Percentiles rank a stretch among this genome's conserved stretches.
These are phyloP conservation scores for Salix caprea DNA, from an alignment of 345 rosid genomes.

Conservation along the genomic window DNA sequence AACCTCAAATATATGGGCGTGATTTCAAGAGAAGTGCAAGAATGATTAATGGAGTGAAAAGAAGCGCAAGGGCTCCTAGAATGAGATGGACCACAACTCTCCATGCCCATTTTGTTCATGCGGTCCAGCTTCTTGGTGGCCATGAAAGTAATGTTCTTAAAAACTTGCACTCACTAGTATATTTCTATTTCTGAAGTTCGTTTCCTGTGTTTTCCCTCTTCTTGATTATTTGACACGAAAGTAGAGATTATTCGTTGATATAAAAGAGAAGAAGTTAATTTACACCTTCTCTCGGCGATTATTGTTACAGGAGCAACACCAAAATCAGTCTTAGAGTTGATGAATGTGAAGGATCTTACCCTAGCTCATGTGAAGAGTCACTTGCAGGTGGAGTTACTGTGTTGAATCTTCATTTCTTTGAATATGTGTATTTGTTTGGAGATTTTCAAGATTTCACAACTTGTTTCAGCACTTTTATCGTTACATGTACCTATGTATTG, in stretches of 20 bases:
- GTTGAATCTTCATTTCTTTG: slow-evolving; percentile 20
- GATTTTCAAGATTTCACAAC: slow-evolving; percentile 11
- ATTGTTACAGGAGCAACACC: slow-evolving; percentile 81
- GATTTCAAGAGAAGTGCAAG: slow-evolving; percentile 75
- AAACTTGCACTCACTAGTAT: not conserved
- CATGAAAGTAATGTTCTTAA: slow-evolving; percentile 65
- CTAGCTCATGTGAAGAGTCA: slow-evolving; percentile 99
- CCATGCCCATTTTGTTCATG: slow-evolving; percentile 91
- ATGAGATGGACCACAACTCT: slow-evolving; percentile 98
- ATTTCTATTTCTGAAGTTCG: not conserved
- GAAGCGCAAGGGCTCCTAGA: slow-evolving; percentile 87
- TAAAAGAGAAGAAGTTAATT: not conserved
- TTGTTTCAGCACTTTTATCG: slow-evolving; percentile 20
- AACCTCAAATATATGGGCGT: slow-evolving; percentile 62
- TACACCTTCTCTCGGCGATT: not conserved
- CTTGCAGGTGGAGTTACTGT: slow-evolving; percentile 66
- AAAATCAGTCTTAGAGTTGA: slow-evolving; percentile 91
- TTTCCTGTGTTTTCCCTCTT: not conserved
- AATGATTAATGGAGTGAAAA: slow-evolving; percentile 41
- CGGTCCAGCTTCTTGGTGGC: slow-evolving; percentile 97
- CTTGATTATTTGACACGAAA: not conserved
- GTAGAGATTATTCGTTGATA: not conserved
- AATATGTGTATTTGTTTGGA: not conserved
- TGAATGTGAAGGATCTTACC: slow-evolving; percentile 99
- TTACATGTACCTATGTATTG: slow-evolving; percentile 5